These are phyloP conservation scores for Kodamaea alishanica DNA, from an alignment of 1,139 yeast species.

Conservation along the genomic window DNA sequence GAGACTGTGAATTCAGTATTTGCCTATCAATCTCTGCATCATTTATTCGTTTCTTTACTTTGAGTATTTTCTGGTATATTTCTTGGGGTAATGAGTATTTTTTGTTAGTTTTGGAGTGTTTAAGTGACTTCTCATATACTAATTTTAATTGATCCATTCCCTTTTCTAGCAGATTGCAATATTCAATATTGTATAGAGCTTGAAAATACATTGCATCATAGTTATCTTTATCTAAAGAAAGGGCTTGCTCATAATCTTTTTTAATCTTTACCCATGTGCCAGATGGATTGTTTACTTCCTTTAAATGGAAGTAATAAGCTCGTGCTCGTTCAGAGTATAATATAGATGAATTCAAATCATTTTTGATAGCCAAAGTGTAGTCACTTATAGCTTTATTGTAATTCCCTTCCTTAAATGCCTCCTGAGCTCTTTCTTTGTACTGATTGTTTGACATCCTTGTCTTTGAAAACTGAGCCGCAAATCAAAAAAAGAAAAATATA, in stretches of 20 bases:
- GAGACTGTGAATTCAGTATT: constrained; percentile 20
- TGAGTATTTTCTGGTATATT: constrained; percentile 20
- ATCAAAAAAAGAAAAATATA: too few relatives aligned
- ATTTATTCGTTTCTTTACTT: constrained; percentile 12
- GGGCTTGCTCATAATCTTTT: constrained; percentile 28
- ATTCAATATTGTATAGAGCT: constrained; percentile 25
- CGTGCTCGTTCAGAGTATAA: constrained; percentile 18
- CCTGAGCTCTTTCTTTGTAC: constrained; percentile 8
- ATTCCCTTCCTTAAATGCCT: constrained; percentile 13
- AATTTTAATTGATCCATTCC: constrained; percentile 25
- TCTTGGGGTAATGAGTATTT: constrained; percentile 18
- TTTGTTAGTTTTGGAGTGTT: constrained; percentile 19
- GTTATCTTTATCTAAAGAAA: constrained; percentile 21
- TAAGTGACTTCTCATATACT: constrained; percentile 30
- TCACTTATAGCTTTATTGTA: constrained; percentile 18
- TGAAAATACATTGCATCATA: constrained; percentile 24
- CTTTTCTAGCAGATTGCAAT: constrained; percentile 19
- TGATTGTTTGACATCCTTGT: neutral
- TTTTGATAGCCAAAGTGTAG: constrained; percentile 17
- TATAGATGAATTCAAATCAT: constrained; percentile 10
- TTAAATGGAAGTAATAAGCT: constrained; percentile 15
- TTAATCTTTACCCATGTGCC: constrained; percentile 17
- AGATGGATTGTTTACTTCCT: constrained; percentile 4
- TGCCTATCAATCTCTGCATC: constrained; percentile 17
- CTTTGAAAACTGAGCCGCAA: too few relatives aligned